These are phyloP conservation scores for Penicillium psychrofluorescens DNA, from an alignment of 495 filamentous ascomycete genomes.

Conservation along the genomic window DNA sequence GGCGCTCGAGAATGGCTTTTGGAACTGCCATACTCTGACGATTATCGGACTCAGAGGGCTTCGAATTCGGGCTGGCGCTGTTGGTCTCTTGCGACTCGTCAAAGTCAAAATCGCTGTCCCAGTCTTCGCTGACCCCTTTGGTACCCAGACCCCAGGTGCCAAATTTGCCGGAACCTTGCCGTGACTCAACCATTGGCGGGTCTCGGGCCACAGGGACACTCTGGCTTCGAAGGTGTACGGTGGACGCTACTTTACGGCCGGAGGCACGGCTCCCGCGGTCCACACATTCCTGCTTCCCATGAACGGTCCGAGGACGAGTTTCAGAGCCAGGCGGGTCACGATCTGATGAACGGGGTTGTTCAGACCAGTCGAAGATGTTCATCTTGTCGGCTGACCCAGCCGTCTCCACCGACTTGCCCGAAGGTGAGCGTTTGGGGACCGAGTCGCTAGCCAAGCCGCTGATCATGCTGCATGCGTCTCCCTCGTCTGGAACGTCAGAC, in stretches of 20 bases:
- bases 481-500: conserved; percentile 18
- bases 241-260: conserved; percentile 68
- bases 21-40: conserved; percentile 63
- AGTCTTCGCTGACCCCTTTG: conserved; percentile 77
- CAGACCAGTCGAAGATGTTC: conserved; percentile 81
- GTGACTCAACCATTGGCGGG: conserved; percentile 41
- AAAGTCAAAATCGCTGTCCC: conserved; percentile 80
- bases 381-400: conserved; percentile 22
- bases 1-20: conserved; percentile 72
- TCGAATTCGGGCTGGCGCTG: conserved; percentile 16
- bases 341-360: conserved; percentile 49
- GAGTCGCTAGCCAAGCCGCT: conserved; percentile 23
- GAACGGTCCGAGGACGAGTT: conserved; percentile 76
- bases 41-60: conserved; percentile 14
- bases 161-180: conserved; percentile 66
- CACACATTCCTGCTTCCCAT: conserved; percentile 77
- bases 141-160: conserved; percentile 82
- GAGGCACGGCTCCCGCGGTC: conserved; percentile 63
- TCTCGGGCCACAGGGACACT: conserved; percentile 88
- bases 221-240: conserved; percentile 82
- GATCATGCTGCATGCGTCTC: conserved; percentile 25
- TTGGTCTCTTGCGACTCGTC: conserved; percentile 41
- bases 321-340: conserved; percentile 43
- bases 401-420: conserved; percentile 1
- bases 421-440: too few species aligned